Evolutionary conservation across 805 yeast genomes (phyloP).

Genomic region (Candida khao-thaluensis): DNA sequence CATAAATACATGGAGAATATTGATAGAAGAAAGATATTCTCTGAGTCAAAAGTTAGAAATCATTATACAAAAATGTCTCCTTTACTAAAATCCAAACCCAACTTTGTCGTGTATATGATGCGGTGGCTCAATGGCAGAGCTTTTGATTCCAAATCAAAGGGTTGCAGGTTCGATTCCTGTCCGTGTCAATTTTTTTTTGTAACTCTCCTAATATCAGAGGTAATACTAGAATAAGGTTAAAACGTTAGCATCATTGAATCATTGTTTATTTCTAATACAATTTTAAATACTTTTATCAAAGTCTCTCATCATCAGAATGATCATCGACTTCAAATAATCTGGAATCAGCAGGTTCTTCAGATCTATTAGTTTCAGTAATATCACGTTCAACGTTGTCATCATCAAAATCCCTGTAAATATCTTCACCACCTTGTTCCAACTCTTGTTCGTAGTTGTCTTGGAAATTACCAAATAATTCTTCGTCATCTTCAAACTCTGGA

Average conservation of each 20-base stretch:
- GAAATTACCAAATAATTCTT: constrained; percentile 41
- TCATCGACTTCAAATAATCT: constrained; percentile 18
- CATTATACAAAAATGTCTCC: too few relatives aligned
- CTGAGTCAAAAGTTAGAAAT: too few relatives aligned
- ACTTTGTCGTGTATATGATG: too few relatives aligned
- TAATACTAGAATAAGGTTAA: too few relatives aligned
- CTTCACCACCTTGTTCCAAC: constrained; percentile 27
- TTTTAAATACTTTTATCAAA: background rate
- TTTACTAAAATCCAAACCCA: too few relatives aligned
- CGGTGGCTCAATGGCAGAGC: constrained; percentile 45
- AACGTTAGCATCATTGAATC: too few relatives aligned
- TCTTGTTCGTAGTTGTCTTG: constrained; percentile 43
- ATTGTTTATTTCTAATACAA: too few relatives aligned
- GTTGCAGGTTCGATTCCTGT: constrained; percentile 88
- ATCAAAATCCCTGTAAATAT: constrained; percentile 16
- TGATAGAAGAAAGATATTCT: too few relatives aligned
- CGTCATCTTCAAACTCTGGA: constrained; percentile 40
- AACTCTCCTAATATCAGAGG: too few relatives aligned
- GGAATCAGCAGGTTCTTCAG: constrained; percentile 12
- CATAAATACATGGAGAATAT: too few relatives aligned
- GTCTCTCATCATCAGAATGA: constrained; percentile 11
- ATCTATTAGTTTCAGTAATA: constrained; percentile 3
- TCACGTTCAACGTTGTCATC: constrained; percentile 22
- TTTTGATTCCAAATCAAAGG: constrained; percentile 61
- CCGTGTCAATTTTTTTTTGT: constrained; percentile 45